Evolutionary conservation across 1,139 yeast species (phyloP).

Genomic region (Schwanniomyces etchellsii): DNA sequence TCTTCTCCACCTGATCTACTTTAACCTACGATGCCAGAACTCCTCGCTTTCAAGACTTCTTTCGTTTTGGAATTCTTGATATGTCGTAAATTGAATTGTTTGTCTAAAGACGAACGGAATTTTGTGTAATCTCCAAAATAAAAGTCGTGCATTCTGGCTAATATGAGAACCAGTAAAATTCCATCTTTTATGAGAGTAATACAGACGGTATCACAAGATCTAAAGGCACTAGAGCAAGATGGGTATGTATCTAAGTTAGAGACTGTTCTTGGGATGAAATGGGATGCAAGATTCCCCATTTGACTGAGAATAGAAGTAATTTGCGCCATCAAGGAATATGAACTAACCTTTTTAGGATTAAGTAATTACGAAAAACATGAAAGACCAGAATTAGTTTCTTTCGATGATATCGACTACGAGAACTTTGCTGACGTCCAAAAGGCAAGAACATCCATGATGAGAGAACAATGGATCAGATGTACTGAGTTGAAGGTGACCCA

Average conservation of each 20-base stretch:
- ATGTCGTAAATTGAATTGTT: too few species aligned
- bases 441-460: slow-evolving; percentile 72
- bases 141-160: slow-evolving; percentile 7
- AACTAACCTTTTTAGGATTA: slow-evolving; percentile 16
- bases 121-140: background rate
- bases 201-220: background rate
- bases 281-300: too few species aligned
- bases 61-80: too few species aligned
- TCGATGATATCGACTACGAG: slow-evolving; percentile 76
- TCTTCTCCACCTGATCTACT: too few species aligned
- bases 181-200: slow-evolving; percentile 8
- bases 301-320: too few species aligned
- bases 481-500: slow-evolving; percentile 65
- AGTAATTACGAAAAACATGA: slow-evolving; percentile 45
- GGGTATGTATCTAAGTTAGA: slow-evolving; percentile 13
- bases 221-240: slow-evolving; percentile 6
- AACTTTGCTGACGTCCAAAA: slow-evolving; percentile 57
- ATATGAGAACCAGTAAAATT: slow-evolving; percentile 13
- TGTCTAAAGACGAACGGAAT: too few species aligned
- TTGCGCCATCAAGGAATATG: too few species aligned
- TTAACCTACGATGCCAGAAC: too few species aligned
- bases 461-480: slow-evolving; percentile 77
- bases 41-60: too few species aligned
- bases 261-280: too few species aligned
- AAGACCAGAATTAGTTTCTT: slow-evolving; percentile 73